Evolutionary conservation across 2,329 filamentous ascomycete species (phyloP).

Genomic region (Ascochyta koolunga): DNA sequence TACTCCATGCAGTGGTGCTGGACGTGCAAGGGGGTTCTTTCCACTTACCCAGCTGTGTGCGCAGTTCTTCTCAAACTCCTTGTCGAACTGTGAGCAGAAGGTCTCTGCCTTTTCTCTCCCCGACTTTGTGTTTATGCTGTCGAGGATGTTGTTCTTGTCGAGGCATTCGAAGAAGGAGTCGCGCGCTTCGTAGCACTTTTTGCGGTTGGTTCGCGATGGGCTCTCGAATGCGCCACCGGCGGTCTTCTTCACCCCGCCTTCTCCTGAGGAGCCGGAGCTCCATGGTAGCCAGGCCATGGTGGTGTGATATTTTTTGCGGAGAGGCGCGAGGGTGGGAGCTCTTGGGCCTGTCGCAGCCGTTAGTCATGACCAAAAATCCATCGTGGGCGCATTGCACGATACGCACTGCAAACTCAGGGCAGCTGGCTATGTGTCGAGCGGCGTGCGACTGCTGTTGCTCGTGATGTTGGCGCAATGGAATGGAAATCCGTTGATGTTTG

Average conservation of each 20-base stretch:
- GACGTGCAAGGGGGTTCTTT: background rate
- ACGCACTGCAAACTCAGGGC: background rate
- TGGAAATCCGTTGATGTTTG: slow-evolving; percentile 26
- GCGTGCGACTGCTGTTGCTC: background rate
- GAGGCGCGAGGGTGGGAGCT: slow-evolving; percentile 9
- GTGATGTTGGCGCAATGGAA: background rate
- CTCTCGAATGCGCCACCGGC: slow-evolving; percentile 68
- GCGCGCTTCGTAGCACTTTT: slow-evolving; percentile 86
- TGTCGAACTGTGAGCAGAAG: slow-evolving; percentile 65
- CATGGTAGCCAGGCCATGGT: slow-evolving; percentile 62
- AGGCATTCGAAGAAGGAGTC: slow-evolving; percentile 90
- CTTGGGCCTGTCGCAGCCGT: slow-evolving; percentile 13
- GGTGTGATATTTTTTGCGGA: slow-evolving; percentile 16
- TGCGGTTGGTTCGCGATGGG: slow-evolving; percentile 82
- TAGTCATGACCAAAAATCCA: background rate
- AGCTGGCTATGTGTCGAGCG: background rate
- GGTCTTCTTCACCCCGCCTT: slow-evolving; percentile 49
- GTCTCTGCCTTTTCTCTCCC: slow-evolving; percentile 56
- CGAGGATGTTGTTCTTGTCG: slow-evolving; percentile 79
- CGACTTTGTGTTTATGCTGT: slow-evolving; percentile 67
- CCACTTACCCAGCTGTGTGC: slow-evolving; percentile 83
- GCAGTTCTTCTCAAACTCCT: slow-evolving; percentile 81
- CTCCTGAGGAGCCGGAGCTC: slow-evolving; percentile 49
- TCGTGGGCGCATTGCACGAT: background rate
- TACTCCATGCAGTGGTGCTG: background rate